Conservation (phyloP, 2,329 filamentous ascomycete species). For the Macrophomina phaseolina region DNA sequence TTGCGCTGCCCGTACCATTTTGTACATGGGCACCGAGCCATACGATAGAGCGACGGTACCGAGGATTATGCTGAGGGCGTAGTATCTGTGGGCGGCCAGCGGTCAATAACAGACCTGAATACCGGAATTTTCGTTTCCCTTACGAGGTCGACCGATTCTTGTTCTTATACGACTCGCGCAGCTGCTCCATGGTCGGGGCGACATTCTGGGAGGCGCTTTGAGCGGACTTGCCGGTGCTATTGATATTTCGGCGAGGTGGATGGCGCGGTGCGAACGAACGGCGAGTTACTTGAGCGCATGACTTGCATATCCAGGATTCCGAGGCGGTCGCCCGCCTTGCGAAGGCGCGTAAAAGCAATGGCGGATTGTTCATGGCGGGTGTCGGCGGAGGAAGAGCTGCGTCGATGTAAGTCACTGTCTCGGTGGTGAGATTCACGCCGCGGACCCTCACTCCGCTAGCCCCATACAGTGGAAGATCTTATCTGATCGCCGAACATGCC, state of each 20-base stretch:
- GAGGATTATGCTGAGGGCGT: constrained; percentile 76
- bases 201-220: constrained; percentile 35
- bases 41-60: constrained; percentile 82
- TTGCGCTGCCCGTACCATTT: constrained; percentile 66
- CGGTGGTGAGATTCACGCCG: constrained; percentile 22
- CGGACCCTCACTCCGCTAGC: neutral
- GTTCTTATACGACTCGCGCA: constrained; percentile 67
- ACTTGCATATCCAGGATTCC: constrained; percentile 45
- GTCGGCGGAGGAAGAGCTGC: neutral
- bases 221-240: constrained; percentile 37
- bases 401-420: neutral
- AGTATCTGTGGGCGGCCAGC: constrained; percentile 60
- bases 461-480: neutral
- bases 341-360: constrained; percentile 15
- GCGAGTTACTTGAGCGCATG: constrained; percentile 40
- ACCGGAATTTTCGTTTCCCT: constrained; percentile 29
- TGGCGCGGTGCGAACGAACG: constrained; percentile 31
- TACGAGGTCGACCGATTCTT: constrained; percentile 73
- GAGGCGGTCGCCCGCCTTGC: constrained; percentile 25
- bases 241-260: constrained; percentile 39
- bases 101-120: neutral
- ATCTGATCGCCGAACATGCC: constrained; percentile 19
- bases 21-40: constrained; percentile 84
- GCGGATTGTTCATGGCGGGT: constrained; percentile 22
- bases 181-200: constrained; percentile 66